These are phyloP conservation scores for Botrytis medusae DNA, from an alignment of 2,329 filamentous ascomycete genomes.

Conservation along the genomic window DNA sequence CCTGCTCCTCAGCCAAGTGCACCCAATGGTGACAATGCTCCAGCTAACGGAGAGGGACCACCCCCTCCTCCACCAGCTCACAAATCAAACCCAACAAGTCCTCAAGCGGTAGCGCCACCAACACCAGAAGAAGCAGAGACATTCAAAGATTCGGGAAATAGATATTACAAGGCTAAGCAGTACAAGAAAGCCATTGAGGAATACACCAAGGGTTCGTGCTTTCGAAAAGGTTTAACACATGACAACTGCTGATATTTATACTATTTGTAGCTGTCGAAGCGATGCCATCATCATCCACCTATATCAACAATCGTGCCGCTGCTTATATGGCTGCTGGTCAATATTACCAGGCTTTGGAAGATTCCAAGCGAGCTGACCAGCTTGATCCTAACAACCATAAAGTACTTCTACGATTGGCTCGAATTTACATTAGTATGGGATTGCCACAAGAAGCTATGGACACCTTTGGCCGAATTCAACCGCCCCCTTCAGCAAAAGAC, in stretches of 20 bases:
- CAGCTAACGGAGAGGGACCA: conserved; percentile 35
- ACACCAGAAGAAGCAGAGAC: conserved; percentile 74
- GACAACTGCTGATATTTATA: conserved; percentile 22
- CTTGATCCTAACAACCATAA: conserved; percentile 85
- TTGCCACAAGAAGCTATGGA: conserved; percentile 83
- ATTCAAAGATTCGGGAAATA: conserved; percentile 92
- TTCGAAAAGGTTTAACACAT: background rate
- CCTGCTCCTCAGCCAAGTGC: conserved; percentile 46
- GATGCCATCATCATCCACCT: conserved; percentile 81
- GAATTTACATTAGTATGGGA: conserved; percentile 86
- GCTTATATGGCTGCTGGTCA: conserved; percentile 87
- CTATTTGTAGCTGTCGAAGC: conserved; percentile 74
- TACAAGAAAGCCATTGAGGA: conserved; percentile 85
- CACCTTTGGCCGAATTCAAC: conserved; percentile 77
- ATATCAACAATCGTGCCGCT: conserved; percentile 91
- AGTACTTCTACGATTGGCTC: conserved; percentile 81
- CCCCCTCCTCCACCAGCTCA: conserved; percentile 72
- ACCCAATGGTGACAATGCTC: conserved; percentile 39
- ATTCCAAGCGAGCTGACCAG: conserved; percentile 79
- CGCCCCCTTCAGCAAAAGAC: conserved; percentile 81
- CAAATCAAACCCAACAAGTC: conserved; percentile 61
- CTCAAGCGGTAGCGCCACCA: conserved; percentile 47
- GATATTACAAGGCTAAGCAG: conserved; percentile 93
- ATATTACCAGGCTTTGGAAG: conserved; percentile 78
- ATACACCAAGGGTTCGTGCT: conserved; percentile 80